Conservation (phyloP, 495 filamentous ascomycete genomes). For the Podospora didyma region DNA sequence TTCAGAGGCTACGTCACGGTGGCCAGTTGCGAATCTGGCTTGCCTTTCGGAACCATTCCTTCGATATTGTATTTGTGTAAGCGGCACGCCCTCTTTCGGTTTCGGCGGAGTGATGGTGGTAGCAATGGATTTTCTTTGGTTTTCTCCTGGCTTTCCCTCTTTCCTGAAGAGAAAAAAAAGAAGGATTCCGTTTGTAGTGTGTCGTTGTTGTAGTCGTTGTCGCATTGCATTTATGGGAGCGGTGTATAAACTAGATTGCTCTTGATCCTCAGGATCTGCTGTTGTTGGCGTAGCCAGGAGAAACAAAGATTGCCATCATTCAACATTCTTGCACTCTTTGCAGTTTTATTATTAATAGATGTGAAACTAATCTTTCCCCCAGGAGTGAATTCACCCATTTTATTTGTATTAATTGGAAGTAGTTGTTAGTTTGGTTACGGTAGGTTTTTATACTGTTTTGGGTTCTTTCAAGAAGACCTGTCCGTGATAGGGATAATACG, state of each 20-base stretch:
- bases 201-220: background rate
- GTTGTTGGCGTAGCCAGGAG: background rate
- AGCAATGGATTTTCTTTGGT: background rate
- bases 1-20: background rate
- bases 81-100: background rate
- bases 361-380: no score
- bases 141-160: background rate
- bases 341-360: no score
- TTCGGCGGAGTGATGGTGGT: background rate
- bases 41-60: background rate
- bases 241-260: slow-evolving; percentile 5
- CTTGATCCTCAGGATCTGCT: background rate
- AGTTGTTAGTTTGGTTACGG: no score
- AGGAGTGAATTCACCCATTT: no score
- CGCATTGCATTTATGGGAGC: background rate
- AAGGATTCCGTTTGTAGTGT: no score
- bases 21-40: background rate
- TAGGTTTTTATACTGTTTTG: no score
- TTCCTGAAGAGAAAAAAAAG: no score
- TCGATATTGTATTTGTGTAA: background rate
- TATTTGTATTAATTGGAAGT: no score
- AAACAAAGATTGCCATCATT: background rate
- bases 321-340: no score
- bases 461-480: no score
- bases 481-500: no score